These are phyloP conservation scores for Fusarium neocosmosporiellum DNA, from an alignment of 2,329 filamentous ascomycete genomes.

Conservation along the genomic window DNA sequence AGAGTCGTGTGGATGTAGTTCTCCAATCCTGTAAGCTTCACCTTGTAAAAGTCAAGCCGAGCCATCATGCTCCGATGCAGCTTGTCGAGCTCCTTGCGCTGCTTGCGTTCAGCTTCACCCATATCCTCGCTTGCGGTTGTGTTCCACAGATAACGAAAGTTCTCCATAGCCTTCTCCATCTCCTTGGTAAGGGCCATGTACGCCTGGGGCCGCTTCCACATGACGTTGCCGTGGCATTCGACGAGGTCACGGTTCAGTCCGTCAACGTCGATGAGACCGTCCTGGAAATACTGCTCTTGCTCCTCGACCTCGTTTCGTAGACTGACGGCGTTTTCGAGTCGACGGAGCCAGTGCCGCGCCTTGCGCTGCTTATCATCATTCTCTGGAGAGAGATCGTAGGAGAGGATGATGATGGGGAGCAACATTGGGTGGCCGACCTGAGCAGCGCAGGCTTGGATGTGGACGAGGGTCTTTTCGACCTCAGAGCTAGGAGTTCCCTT, in stretches of 20 bases:
- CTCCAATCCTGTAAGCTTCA: slow-evolving; percentile 70
- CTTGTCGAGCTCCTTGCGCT: slow-evolving; percentile 52
- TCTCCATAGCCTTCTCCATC: slow-evolving; percentile 60
- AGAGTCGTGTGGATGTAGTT: slow-evolving; percentile 73
- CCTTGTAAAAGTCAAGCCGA: slow-evolving; percentile 69
- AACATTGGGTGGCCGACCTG: slow-evolving; percentile 69
- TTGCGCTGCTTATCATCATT: slow-evolving; percentile 72
- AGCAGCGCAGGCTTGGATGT: slow-evolving; percentile 60
- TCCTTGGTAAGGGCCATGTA: slow-evolving; percentile 65
- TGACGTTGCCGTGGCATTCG: slow-evolving; percentile 71
- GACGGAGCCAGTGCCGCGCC: slow-evolving; percentile 70
- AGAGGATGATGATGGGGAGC: slow-evolving; percentile 68
- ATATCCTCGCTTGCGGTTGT: slow-evolving; percentile 27
- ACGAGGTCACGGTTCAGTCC: slow-evolving; percentile 71
- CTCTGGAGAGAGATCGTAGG: slow-evolving; percentile 65
- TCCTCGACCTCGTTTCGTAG: slow-evolving; percentile 70
- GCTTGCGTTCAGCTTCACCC: slow-evolving; percentile 42
- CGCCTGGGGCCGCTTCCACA: slow-evolving; percentile 72
- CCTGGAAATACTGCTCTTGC: slow-evolving; percentile 65
- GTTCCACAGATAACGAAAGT: slow-evolving; percentile 51
- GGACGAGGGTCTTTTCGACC: slow-evolving; percentile 60
- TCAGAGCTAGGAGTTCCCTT: slow-evolving; percentile 71
- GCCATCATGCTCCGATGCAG: slow-evolving; percentile 65
- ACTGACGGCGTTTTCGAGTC: slow-evolving; percentile 70
- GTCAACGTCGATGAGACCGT: slow-evolving; percentile 66